These are phyloP conservation scores for Geotrichum carabidarum DNA, from an alignment of 1,139 yeast genomes.

Conservation along the genomic window DNA sequence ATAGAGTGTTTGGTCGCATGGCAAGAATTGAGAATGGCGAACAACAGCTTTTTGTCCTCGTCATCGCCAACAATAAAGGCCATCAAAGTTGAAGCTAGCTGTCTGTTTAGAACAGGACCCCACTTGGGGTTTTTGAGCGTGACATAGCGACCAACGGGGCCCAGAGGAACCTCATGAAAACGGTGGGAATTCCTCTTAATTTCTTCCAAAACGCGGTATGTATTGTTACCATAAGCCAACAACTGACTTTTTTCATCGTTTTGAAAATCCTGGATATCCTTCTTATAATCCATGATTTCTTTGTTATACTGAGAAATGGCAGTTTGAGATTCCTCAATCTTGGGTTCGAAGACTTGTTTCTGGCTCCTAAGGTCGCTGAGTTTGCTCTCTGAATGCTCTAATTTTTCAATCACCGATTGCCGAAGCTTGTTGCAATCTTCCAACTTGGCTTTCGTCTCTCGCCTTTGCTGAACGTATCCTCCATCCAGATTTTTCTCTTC, in stretches of 20 bases:
- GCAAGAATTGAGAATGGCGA: constrained; percentile 41
- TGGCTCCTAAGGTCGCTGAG: constrained; percentile 19
- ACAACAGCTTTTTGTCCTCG: constrained; percentile 53
- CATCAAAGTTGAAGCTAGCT: constrained; percentile 47
- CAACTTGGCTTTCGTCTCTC: background rate
- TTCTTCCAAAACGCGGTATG: constrained; percentile 42
- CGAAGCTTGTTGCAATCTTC: background rate
- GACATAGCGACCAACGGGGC: constrained; percentile 72
- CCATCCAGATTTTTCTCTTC: constrained; percentile 9
- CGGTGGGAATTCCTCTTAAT: constrained; percentile 35
- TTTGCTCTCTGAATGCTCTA: constrained; percentile 19
- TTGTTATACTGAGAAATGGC: background rate
- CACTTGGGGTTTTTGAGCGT: constrained; percentile 57
- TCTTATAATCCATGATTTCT: constrained; percentile 20
- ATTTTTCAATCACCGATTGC: background rate
- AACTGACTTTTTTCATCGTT: constrained; percentile 24
- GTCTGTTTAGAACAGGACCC: constrained; percentile 57
- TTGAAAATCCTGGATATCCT: constrained; percentile 26
- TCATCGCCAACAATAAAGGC: constrained; percentile 65
- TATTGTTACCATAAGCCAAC: constrained; percentile 47
- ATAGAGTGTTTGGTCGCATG: constrained; percentile 36
- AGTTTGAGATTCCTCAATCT: constrained; percentile 12
- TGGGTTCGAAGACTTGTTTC: constrained; percentile 23
- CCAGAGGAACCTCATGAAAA: constrained; percentile 58
- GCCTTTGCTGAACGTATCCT: constrained; percentile 11